phyloP scores from a whole-genome alignment of 768 basidiomycete genomes.

The Calocera viscosa region DNA sequence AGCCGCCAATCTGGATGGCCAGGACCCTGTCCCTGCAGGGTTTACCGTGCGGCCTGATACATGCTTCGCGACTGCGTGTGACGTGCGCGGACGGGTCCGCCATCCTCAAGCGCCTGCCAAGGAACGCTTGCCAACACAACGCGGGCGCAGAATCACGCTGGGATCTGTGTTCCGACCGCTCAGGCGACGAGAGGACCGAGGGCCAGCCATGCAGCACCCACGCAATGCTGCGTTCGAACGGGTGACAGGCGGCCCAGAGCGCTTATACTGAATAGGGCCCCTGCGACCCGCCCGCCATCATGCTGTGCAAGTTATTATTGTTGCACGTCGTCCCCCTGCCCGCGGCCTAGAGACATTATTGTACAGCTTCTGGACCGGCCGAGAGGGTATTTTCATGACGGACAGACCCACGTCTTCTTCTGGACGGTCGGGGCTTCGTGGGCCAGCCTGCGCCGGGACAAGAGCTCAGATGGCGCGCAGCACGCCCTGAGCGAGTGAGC shows the following conservation, averaged over 20 bases:
- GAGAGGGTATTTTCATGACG: no score
- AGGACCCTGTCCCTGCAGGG: conserved; percentile 4
- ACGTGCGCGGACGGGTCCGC: background rate
- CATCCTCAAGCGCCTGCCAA: no score
- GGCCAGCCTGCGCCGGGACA: no score
- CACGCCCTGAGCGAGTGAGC: background rate
- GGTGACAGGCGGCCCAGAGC: background rate
- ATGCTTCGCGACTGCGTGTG: background rate
- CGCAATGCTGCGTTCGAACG: background rate
- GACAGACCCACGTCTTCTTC: no score
- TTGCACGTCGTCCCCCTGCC: no score
- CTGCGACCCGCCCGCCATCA: background rate
- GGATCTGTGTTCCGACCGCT: background rate
- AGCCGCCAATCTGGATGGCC: background rate
- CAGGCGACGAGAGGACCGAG: background rate
- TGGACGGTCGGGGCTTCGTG: background rate
- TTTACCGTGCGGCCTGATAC: background rate
- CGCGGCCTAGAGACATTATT: no score
- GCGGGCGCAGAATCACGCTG: background rate
- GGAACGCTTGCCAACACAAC: background rate
- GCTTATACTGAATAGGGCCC: background rate
- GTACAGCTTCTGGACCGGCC: no score
- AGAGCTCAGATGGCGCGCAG: background rate
- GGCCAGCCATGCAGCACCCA: background rate
- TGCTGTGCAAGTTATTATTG: no score